phyloP scores from a whole-genome alignment of 331 rosid species.

The Phaseolus coccineus region DNA sequence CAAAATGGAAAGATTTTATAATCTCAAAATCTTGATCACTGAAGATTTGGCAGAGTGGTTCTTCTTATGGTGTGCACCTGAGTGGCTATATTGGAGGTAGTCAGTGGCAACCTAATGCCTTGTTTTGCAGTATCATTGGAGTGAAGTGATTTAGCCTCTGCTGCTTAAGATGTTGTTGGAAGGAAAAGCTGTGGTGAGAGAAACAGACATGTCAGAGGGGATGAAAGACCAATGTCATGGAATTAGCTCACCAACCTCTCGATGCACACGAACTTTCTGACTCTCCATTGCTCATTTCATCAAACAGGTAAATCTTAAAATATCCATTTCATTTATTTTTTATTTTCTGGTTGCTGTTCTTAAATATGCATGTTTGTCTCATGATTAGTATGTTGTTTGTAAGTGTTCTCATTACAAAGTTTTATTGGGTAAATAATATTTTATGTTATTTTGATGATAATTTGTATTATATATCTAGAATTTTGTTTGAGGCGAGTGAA shows the following conservation, averaged over 20 bases:
- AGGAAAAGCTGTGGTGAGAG: conserved; percentile 72
- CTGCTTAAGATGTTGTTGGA: conserved; percentile 67
- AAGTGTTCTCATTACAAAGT: too few species aligned
- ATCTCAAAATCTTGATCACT: conserved; percentile 55
- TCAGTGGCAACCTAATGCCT: not conserved
- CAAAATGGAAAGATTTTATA: conserved; percentile 34
- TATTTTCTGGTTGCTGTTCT: not conserved
- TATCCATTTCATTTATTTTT: not conserved
- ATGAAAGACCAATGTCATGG: conserved; percentile 68
- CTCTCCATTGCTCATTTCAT: conserved; percentile 67
- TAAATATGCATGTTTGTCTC: not conserved
- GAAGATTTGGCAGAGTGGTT: conserved; percentile 34
- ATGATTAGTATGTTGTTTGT: not conserved
- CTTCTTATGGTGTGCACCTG: conserved; percentile 17
- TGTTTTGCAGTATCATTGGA: not conserved
- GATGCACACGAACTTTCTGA: conserved; percentile 71
- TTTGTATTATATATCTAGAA: too few species aligned
- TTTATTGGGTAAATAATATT: too few species aligned
- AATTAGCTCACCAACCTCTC: conserved; percentile 71
- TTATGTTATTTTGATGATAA: too few species aligned
- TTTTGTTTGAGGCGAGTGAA: too few species aligned
- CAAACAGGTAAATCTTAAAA: conserved; percentile 62
- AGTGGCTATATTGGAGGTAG: not conserved
- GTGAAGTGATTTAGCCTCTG: not conserved
- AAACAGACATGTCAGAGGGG: conserved; percentile 65